Percentiles rank a stretch among this genome's conserved stretches.
Conservation (phyloP, 83 land plant genomes). For the Picea mariana region DNA sequence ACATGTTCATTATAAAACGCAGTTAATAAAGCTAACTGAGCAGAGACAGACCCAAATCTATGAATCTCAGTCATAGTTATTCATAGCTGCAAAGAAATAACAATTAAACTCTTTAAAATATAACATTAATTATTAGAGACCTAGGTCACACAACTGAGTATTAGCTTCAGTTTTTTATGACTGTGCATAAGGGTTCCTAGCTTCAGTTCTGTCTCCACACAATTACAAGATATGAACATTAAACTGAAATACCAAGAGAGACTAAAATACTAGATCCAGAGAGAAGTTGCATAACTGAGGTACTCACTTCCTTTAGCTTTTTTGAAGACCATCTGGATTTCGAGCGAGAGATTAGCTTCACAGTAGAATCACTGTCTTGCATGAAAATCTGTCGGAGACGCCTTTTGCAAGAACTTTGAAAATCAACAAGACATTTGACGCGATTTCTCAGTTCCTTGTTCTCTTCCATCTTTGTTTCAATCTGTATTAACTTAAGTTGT, state of each 20-base stretch:
- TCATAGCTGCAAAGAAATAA: not conserved
- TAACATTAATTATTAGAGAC: not conserved
- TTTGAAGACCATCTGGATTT: constrained; percentile 16
- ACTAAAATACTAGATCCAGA: not conserved
- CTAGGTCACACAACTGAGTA: not conserved
- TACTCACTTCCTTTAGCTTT: constrained; percentile 5
- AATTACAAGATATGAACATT: not conserved
- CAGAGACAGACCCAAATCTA: not conserved
- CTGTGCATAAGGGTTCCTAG: not conserved
- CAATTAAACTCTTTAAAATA: not conserved
- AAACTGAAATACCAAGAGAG: not conserved
- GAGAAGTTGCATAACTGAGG: not conserved
- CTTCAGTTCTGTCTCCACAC: not conserved
- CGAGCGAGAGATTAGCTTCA: constrained; percentile 52
- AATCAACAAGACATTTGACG: constrained; percentile 61
- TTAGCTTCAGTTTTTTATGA: not conserved
- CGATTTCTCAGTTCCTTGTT: constrained; percentile 60
- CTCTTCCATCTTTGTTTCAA: constrained; percentile 70
- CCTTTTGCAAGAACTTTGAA: constrained; percentile 56
- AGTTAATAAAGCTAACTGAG: not conserved
- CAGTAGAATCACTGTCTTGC: constrained; percentile 51
- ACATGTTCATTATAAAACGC: too few species aligned
- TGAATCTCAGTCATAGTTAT: not conserved
- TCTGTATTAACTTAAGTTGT: constrained; percentile 41
- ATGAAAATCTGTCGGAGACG: constrained; percentile 35